A percentile compares a stretch with the other conserved stretches of the same genome.
These are phyloP conservation scores for Podaxis mareebaensis DNA, from an alignment of 768 basidiomycete genomes.

Conservation along the genomic window DNA sequence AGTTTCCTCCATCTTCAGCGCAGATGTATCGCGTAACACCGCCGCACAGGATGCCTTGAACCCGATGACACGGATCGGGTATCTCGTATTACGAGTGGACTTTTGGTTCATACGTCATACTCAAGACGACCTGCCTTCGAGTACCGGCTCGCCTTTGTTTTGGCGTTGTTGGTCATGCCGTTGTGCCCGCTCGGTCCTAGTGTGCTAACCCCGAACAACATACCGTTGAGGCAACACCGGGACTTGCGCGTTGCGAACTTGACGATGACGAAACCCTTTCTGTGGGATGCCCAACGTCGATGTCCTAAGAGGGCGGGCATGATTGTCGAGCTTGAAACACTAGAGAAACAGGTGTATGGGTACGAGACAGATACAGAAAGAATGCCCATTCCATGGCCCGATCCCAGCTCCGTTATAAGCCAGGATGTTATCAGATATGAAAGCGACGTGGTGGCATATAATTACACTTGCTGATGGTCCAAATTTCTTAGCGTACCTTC, in stretches of 20 bases:
- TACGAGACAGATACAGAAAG: neutral
- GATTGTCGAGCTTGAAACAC: neutral
- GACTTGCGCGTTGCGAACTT: neutral
- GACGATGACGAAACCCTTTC: neutral
- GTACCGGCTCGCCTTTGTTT: constrained; percentile 2
- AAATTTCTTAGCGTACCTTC: neutral
- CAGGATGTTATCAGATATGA: neutral
- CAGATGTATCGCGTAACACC: neutral
- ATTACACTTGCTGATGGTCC: constrained; percentile 1
- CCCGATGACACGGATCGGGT: neutral
- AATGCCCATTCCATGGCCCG: neutral
- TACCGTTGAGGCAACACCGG: too few species aligned
- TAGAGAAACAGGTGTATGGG: neutral
- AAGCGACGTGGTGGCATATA: neutral
- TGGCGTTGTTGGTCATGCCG: neutral
- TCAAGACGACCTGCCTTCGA: neutral
- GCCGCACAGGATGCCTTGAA: neutral
- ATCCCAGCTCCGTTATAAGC: neutral
- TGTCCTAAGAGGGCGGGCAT: neutral
- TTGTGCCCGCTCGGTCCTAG: neutral
- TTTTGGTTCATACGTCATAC: neutral
- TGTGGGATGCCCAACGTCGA: neutral
- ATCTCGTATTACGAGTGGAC: neutral
- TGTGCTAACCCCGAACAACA: neutral
- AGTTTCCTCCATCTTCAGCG: neutral